These are phyloP conservation scores for Lupinus albus DNA, from an alignment of 306 rosid genomes.

Conservation along the genomic window DNA sequence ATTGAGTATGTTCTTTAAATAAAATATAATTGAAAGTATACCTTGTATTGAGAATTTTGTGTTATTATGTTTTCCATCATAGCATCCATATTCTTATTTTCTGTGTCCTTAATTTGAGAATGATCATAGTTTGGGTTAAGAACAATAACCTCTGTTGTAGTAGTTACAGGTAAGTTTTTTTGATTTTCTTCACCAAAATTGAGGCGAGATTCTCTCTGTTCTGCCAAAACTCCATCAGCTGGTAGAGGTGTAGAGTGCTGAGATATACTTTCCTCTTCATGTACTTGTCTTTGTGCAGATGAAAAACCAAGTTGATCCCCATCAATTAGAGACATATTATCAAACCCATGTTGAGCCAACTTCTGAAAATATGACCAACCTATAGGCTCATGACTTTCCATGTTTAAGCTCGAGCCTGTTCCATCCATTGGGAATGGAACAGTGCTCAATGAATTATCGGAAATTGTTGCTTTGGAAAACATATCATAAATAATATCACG, in stretches of 20 bases:
- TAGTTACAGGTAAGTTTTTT: conserved; percentile 45
- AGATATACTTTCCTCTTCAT: conserved; percentile 45
- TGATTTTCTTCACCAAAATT: conserved; percentile 58
- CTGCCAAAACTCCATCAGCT: conserved; percentile 44
- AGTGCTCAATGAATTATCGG: conserved; percentile 53
- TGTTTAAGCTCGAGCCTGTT: conserved; percentile 66
- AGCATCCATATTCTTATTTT: conserved; percentile 61
- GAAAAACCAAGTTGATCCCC: conserved; percentile 75
- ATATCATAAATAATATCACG: conserved; percentile 78
- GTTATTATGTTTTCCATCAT: conserved; percentile 50
- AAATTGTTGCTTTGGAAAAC: conserved; percentile 76
- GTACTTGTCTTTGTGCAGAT: conserved; percentile 47
- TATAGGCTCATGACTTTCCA: conserved; percentile 77
- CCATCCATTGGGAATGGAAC: conserved; percentile 59
- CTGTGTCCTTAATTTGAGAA: conserved; percentile 52
- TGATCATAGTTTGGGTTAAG: conserved; percentile 51
- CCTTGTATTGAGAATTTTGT: conserved; percentile 61
- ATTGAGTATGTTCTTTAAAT: conserved; percentile 10
- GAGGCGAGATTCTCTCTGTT: conserved; percentile 50
- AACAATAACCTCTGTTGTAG: conserved; percentile 42
- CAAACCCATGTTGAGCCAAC: conserved; percentile 70
- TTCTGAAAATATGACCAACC: conserved; percentile 78
- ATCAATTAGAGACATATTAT: conserved; percentile 70
- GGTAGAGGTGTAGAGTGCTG: conserved; percentile 47
- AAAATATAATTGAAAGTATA: conserved; percentile 32